phyloP scores from a whole-genome alignment of 805 yeast species.

The Kodamaea neixiangensis region DNA sequence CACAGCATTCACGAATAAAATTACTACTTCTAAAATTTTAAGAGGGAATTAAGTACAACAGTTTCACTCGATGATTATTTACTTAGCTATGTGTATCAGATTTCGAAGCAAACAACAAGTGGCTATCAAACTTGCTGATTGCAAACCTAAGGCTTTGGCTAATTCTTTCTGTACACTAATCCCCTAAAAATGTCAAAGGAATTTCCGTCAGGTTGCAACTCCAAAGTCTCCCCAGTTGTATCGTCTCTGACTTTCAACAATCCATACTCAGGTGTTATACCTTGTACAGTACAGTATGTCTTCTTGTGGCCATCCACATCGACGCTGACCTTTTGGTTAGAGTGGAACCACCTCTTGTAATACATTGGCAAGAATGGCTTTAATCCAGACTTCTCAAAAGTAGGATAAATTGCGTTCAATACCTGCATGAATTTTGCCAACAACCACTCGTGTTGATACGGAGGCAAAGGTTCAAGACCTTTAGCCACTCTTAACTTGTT shows the following conservation, averaged over 20 bases:
- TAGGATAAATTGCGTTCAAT: slow-evolving; percentile 61
- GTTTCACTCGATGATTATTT: too few relatives aligned
- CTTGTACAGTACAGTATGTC: slow-evolving; percentile 59
- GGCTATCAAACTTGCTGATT: too few relatives aligned
- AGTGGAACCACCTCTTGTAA: slow-evolving; percentile 86
- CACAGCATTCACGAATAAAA: too few relatives aligned
- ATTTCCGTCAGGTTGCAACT: slow-evolving; percentile 95
- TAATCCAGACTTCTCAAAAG: slow-evolving; percentile 68
- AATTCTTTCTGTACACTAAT: slow-evolving; percentile 53
- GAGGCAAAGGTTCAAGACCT: slow-evolving; percentile 48
- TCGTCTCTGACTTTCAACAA: slow-evolving; percentile 74
- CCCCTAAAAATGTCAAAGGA: slow-evolving; percentile 95
- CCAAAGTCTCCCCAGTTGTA: slow-evolving; percentile 49
- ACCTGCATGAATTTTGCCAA: slow-evolving; percentile 68
- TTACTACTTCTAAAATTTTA: too few relatives aligned
- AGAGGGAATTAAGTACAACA: too few relatives aligned
- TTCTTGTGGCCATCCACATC: slow-evolving; percentile 47
- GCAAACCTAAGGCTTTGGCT: too few relatives aligned
- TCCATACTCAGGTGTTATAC: slow-evolving; percentile 86
- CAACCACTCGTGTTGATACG: slow-evolving; percentile 49
- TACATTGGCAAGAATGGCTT: slow-evolving; percentile 65
- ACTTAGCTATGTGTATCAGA: too few relatives aligned
- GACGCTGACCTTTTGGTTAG: slow-evolving; percentile 62
- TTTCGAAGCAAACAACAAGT: too few relatives aligned
- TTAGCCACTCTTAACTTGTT: slow-evolving; percentile 50